Conservation (phyloP, 2,329 filamentous ascomycete genomes). For the Fusarium odoratissimum region DNA sequence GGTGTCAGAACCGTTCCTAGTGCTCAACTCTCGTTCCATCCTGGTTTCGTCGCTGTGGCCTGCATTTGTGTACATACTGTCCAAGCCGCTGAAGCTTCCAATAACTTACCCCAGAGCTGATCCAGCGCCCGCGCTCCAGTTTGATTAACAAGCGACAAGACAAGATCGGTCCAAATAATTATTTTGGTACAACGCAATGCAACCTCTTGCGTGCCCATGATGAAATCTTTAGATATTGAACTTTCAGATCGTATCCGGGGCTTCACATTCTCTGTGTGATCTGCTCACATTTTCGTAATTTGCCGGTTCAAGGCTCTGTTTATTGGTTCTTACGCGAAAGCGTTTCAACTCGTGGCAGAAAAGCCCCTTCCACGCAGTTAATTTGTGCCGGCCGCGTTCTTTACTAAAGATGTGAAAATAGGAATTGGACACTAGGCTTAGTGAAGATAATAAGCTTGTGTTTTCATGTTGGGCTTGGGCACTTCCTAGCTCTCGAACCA, state of each 20-base stretch:
- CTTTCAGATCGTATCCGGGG: background rate
- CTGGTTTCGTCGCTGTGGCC: conserved; percentile 37
- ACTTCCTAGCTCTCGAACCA: conserved; percentile 24
- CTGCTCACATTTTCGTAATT: background rate
- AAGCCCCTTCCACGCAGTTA: background rate
- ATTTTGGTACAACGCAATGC: conserved; percentile 8
- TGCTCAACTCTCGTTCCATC: conserved; percentile 33
- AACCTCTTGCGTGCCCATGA: conserved; percentile 41
- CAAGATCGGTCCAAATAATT: conserved; percentile 40
- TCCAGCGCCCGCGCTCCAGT: conserved; percentile 25
- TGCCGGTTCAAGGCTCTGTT: background rate
- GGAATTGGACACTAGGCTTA: background rate
- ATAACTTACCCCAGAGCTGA: conserved; percentile 31
- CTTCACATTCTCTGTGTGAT: conserved; percentile 2
- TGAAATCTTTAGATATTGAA: conserved; percentile 52
- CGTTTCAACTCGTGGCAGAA: conserved; percentile 15
- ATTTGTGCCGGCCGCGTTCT: background rate
- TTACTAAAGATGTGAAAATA: background rate
- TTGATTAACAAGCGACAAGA: conserved; percentile 10
- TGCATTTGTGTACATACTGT: conserved; percentile 10
- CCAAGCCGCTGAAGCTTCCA: conserved; percentile 35
- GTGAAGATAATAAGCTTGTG: background rate
- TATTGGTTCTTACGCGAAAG: conserved; percentile 10
- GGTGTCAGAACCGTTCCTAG: conserved; percentile 42
- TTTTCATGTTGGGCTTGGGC: background rate